Evolutionary conservation across 2,329 filamentous ascomycete species (phyloP).

Genomic region (Botryotinia calthae): DNA sequence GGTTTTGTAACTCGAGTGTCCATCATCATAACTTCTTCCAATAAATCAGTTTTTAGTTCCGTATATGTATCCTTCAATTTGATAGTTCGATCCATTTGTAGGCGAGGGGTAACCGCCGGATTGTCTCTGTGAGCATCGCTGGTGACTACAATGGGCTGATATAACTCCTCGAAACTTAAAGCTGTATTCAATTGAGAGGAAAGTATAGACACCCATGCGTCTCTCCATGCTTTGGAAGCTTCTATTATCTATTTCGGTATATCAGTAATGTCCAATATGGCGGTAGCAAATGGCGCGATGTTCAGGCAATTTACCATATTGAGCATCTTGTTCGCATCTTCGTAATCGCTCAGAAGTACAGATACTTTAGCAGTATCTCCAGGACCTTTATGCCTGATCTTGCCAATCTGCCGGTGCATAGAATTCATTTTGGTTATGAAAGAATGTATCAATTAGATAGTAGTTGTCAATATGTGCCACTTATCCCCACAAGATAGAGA

Average conservation of each 20-base stretch:
- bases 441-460: conserved; percentile 16
- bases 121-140: conserved; percentile 55
- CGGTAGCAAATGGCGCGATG: neutral
- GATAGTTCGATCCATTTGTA: conserved; percentile 61
- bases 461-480: conserved; percentile 10
- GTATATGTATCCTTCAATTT: conserved; percentile 65
- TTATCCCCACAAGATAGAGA: neutral
- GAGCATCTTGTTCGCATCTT: conserved; percentile 73
- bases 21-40: conserved; percentile 68
- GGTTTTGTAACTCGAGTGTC: conserved; percentile 68
- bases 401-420: conserved; percentile 72
- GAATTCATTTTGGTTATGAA: conserved; percentile 56
- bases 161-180: conserved; percentile 68
- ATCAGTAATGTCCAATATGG: conserved; percentile 20
- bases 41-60: conserved; percentile 68
- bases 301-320: conserved; percentile 55
- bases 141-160: conserved; percentile 71
- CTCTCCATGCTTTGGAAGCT: conserved; percentile 71
- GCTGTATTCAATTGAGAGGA: conserved; percentile 65
- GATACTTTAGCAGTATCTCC: conserved; percentile 76
- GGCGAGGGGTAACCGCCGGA: conserved; percentile 58
- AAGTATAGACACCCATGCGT: conserved; percentile 73
- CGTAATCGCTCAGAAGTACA: conserved; percentile 73
- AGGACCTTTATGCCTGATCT: conserved; percentile 63
- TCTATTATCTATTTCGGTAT: conserved; percentile 62